Percentiles rank a stretch among this genome's conserved stretches.
phyloP scores from a whole-genome alignment of 495 filamentous ascomycete species.

The Penicillium turbatum region DNA sequence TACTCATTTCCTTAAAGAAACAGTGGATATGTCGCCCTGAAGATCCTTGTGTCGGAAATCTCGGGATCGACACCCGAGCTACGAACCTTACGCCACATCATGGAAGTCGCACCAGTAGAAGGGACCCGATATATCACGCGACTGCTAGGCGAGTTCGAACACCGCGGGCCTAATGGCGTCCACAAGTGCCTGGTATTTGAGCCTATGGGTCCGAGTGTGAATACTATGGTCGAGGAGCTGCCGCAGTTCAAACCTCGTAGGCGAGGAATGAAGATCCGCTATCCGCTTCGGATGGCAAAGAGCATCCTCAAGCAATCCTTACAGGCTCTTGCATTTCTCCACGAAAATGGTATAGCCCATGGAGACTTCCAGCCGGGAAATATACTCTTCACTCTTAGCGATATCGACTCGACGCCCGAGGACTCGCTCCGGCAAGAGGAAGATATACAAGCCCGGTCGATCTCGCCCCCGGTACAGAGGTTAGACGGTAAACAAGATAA shows the following conservation, averaged over 20 bases:
- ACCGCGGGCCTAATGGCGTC: conserved; percentile 44
- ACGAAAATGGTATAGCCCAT: conserved; percentile 41
- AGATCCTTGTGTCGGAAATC: conserved; percentile 30
- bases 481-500: conserved; percentile 32
- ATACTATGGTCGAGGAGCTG: conserved; percentile 31
- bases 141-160: conserved; percentile 40
- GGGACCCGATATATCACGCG: conserved; percentile 26
- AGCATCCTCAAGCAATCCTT: conserved; percentile 39
- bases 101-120: conserved; percentile 14
- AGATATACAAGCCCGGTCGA: conserved; percentile 12
- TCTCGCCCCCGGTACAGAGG: conserved; percentile 28
- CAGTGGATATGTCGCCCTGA: conserved; percentile 34
- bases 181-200: conserved; percentile 50
- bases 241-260: conserved; percentile 24
- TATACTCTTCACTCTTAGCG: conserved; percentile 30
- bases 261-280: conserved; percentile 25
- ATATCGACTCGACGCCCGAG: conserved; percentile 18
- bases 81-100: conserved; percentile 23
- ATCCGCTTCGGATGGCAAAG: conserved; percentile 38
- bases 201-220: conserved; percentile 41
- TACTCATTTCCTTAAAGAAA: conserved; percentile 17
- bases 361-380: conserved; percentile 46
- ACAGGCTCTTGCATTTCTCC: conserved; percentile 38
- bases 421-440: conserved; percentile 20
- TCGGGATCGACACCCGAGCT: conserved; percentile 19